Evolutionary conservation across 192 early-diverging fungal species (phyloP).

Genomic region (Coemansia sp.): DNA sequence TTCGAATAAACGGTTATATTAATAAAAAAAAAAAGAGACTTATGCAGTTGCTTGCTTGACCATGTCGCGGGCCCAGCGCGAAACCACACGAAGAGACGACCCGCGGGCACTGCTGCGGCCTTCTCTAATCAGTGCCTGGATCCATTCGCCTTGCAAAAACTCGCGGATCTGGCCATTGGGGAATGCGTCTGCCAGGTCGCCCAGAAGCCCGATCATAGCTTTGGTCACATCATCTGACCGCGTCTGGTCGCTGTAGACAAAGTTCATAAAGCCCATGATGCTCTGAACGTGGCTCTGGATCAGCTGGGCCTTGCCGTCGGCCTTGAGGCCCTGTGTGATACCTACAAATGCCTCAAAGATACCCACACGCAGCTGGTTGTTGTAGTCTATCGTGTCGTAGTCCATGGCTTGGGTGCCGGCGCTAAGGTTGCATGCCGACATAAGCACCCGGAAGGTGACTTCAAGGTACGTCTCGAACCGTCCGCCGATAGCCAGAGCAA

Average conservation of each 20-base stretch:
- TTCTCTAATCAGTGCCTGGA: constrained; percentile 71
- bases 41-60: constrained; percentile 49
- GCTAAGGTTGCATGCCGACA: constrained; percentile 72
- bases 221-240: constrained; percentile 67
- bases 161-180: constrained; percentile 67
- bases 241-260: constrained; percentile 61
- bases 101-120: constrained; percentile 61
- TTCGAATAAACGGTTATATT: neutral
- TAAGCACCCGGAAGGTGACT: constrained; percentile 82
- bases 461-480: constrained; percentile 81
- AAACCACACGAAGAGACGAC: constrained; percentile 31
- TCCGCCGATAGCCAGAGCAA: constrained; percentile 91
- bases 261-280: constrained; percentile 78
- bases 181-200: constrained; percentile 92
- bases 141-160: constrained; percentile 72
- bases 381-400: constrained; percentile 84
- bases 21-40: neutral
- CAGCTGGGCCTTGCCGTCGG: constrained; percentile 63
- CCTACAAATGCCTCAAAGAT: constrained; percentile 96
- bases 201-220: constrained; percentile 84
- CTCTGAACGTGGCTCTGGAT: constrained; percentile 61
- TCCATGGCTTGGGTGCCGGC: constrained; percentile 55
- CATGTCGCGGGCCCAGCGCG: constrained; percentile 54
- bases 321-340: constrained; percentile 89
- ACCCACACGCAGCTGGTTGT: constrained; percentile 78